A percentile compares a stretch with the other conserved stretches of the same genome.
These are phyloP conservation scores for Aureobasidium musti DNA, from an alignment of 2,329 filamentous ascomycete species.

Conservation along the genomic window DNA sequence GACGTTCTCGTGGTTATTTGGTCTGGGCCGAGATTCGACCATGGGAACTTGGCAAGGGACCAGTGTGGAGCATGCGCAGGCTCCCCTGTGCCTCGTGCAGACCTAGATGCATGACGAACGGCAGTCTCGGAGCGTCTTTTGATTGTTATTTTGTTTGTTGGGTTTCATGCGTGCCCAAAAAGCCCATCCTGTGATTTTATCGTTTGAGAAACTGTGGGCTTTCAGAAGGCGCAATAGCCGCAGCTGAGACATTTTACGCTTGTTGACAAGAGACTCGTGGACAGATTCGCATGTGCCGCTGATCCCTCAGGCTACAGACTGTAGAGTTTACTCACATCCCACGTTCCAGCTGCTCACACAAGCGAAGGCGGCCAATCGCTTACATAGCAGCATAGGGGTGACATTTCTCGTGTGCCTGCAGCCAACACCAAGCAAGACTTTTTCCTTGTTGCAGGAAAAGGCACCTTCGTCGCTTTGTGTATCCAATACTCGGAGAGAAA, in stretches of 20 bases:
- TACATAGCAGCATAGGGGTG: conserved; percentile 5
- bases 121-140: conserved; percentile 3
- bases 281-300: neutral
- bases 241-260: conserved; percentile 17
- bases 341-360: conserved; percentile 5
- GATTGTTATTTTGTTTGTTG: conserved; percentile 18
- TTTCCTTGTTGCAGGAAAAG: neutral
- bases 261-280: conserved; percentile 8
- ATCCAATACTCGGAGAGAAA: neutral
- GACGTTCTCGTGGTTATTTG: conserved; percentile 17
- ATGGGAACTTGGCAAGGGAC: conserved; percentile 9
- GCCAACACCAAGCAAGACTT: neutral
- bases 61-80: conserved; percentile 5
- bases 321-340: conserved; percentile 6
- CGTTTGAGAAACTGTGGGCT: neutral
- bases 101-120: conserved; percentile 18
- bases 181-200: neutral
- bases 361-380: conserved; percentile 10
- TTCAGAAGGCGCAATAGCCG: neutral
- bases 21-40: conserved; percentile 13
- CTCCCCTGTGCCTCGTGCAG: conserved; percentile 5
- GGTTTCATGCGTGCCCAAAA: conserved; percentile 16
- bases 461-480: neutral
- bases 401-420: neutral
- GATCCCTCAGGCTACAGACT: neutral